Evolutionary conservation across 2,329 filamentous ascomycete species (phyloP), one percentile per base, ranked within the genome.

Genomic region (Thielaviopsis euricoi): DNA sequence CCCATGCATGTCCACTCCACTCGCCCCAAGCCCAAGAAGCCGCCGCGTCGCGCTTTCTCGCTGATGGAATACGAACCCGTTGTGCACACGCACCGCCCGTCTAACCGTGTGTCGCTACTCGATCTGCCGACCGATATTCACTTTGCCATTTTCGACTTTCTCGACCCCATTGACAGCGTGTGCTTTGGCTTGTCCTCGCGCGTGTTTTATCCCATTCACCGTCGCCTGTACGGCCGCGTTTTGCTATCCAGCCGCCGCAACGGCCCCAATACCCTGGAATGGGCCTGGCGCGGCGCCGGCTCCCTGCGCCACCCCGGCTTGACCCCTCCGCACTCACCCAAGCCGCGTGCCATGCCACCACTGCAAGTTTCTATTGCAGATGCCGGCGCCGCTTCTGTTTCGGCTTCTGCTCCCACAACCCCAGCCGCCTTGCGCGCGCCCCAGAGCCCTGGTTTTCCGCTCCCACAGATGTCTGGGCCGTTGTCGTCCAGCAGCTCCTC

Each of bases 81-180:
- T n/a, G 72, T 59, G 17, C 71, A 74, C 58, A 75, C 73, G 55
- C 76, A 78, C 55, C 70, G 67, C 55, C 75, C 75, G 1, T 74
- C 76, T 6, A 64, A 69, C 53, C 69, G 69, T 57, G 69, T 78
- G 53, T 71, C 71, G 17, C 69, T 83, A 7, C 64, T 72, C 43
- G 74, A 79, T 56, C 72, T 84, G 1, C 80, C 81, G 15, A 67
- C 74, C 0, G 81, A 84, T 67, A 70, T 84, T 12, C 80, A 82
- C 67, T 81, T 76, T 62, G 70, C 74, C 61, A 73, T 84, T 62
- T 80, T 82, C 64, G 79, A 81, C 66, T 76, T 78, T 62, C 75
- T 84, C 59, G 81, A 84, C 68, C 78, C 78, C 53, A 82, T 84
- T 62, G 81, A 84, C 68, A 78, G 79, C 64, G 78, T 77, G 46